phyloP scores from a whole-genome alignment of 2,329 filamentous ascomycete genomes.

The Scleromitrula shiraiana region DNA sequence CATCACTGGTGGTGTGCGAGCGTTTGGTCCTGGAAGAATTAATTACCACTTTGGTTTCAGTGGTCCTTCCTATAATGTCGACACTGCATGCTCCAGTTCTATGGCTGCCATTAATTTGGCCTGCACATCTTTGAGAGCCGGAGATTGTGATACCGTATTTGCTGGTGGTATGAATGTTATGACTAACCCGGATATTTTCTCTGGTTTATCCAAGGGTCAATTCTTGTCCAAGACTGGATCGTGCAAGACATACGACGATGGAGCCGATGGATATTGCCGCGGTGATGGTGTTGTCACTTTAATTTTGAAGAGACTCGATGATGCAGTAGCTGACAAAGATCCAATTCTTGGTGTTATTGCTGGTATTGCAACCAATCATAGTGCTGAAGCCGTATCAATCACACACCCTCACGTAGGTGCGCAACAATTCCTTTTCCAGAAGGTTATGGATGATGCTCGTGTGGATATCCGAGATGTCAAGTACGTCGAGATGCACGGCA shows the following conservation, averaged over 20 bases:
- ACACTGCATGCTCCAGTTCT: constrained; percentile 51
- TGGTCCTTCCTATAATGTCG: constrained; percentile 46
- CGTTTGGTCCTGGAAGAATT: constrained; percentile 27
- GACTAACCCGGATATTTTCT: constrained; percentile 15
- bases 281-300: constrained; percentile 41
- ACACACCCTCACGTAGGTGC: constrained; percentile 10
- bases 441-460: constrained; percentile 9
- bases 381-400: constrained; percentile 20
- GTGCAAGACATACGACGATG: constrained; percentile 34
- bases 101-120: constrained; percentile 47
- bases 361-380: constrained; percentile 38
- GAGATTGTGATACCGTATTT: constrained; percentile 38
- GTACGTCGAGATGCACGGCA: constrained; percentile 15
- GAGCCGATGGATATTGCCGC: constrained; percentile 16
- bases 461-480: constrained; percentile 8
- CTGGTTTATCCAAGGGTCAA: constrained; percentile 35
- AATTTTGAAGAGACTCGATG: constrained; percentile 40
- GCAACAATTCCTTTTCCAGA: constrained; percentile 9
- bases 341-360: constrained; percentile 47
- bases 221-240: constrained; percentile 25
- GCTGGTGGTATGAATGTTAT: constrained; percentile 32
- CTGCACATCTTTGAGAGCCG: constrained; percentile 39
- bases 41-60: constrained; percentile 35
- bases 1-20: constrained; percentile 21
- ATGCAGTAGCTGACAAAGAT: constrained; percentile 44